Base-by-base conservation (phyloP, 768 basidiomycete species). In the Ramaria sp. region DNA sequence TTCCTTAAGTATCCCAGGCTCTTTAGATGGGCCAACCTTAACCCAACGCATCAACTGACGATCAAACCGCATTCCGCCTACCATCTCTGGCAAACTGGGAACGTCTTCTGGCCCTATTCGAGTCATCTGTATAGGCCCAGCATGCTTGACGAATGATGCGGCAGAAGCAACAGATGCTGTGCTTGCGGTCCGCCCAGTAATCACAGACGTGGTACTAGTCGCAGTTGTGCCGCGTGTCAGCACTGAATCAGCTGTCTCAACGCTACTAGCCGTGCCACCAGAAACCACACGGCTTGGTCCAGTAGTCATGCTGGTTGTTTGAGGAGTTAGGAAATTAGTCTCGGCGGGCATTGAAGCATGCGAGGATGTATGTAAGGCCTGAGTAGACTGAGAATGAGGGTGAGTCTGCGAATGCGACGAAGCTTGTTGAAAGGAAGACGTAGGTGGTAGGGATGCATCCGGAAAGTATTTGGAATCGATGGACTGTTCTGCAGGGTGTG, bases 251-350 rank as follows among this genome's bases (percentile, higher is more conserved):
- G 41, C 42, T 3, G 49, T 51, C 11, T 53, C 50, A 31, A 49
- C 34, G 3, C 88, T 89, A 12, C 82, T 81, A 33, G 82, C 77
- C 9, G 92, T 93, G 64, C 91, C 90, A 13, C 90, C 86, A 6
- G 92, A 94, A 9, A 94, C 89, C 64, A 90, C 91, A 24, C 93
- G 86, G 64, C 87, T 89, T 46, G 93, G 75, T 66, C 93, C 91
- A 46, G 64, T 39, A 24, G 6, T 11, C 33, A 34, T 33, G 49
- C 24, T 22, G 19, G 63, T 62, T 31, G 63, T 34, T 17, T 58
- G 59, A 22, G 77, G 81, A 24, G 81, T 59, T 34, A 82, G 78
- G 19, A 74, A 74, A 7, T 80, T 70, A 27, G 81, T 78, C 65
- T 80, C 75, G 11, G 76, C 65, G 19, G 62, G 67, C 6, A 61